phyloP scores from a whole-genome alignment of 2,329 filamentous ascomycete species.

The Emericellopsis atlantica region DNA sequence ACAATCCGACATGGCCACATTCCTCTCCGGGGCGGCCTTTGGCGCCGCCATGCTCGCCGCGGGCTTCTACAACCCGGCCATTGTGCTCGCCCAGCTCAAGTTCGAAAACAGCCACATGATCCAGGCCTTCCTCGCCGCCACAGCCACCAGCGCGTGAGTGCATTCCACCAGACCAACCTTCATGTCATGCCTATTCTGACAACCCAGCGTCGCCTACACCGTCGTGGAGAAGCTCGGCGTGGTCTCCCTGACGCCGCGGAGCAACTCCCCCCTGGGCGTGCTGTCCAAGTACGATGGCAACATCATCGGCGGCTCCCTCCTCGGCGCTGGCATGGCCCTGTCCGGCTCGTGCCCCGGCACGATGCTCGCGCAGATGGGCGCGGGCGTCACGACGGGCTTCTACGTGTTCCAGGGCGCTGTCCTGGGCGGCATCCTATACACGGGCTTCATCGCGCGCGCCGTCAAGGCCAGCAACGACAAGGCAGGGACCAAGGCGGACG shows the following conservation, averaged over 20 bases:
- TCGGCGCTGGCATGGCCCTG: conserved; percentile 54
- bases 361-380: conserved; percentile 45
- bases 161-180: no score
- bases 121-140: conserved; percentile 49
- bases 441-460: conserved; percentile 25
- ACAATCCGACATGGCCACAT: conserved; percentile 12
- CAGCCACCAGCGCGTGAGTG: conserved; percentile 43
- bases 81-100: conserved; percentile 48
- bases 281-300: conserved; percentile 50
- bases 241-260: conserved; percentile 1
- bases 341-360: conserved; percentile 55
- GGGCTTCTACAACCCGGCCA: conserved; percentile 45
- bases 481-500: conserved; percentile 11
- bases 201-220: conserved; percentile 1
- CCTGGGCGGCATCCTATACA: conserved; percentile 41
- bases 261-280: conserved; percentile 20
- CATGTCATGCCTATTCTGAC: not conserved
- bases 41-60: conserved; percentile 48
- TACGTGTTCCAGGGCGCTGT: conserved; percentile 41
- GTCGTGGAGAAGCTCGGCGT: conserved; percentile 1
- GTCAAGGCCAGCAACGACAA: conserved; percentile 15
- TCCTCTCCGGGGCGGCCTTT: conserved; percentile 43
- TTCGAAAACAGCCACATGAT: conserved; percentile 54
- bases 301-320: conserved; percentile 46
- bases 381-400: conserved; percentile 36